These are phyloP conservation scores for Stephanodiscus triporus DNA, from an alignment of 108 stramenopile species.

Conservation along the genomic window DNA sequence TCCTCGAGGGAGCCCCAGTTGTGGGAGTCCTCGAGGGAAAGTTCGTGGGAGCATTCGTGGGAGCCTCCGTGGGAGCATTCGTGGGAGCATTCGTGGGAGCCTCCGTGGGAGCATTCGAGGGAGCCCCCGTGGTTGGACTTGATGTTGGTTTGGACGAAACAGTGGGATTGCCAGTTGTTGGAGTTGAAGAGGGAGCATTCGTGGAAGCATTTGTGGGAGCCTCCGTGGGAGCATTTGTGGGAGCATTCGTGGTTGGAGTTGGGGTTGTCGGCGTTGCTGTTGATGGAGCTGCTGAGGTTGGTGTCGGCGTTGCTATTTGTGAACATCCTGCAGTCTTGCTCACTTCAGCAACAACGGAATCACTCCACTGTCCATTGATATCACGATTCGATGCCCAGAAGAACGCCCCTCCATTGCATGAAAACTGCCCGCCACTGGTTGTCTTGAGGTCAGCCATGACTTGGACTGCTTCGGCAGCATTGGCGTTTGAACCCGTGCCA, in stretches of 20 bases:
- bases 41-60: background rate
- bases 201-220: too few species aligned
- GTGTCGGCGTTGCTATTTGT: too few species aligned
- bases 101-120: too few species aligned
- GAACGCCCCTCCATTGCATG: conserved; percentile 66
- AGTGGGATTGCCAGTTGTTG: too few species aligned
- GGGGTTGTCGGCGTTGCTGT: background rate
- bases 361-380: conserved; percentile 44
- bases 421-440: conserved; percentile 23
- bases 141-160: too few species aligned
- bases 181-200: too few species aligned
- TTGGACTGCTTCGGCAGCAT: conserved; percentile 45
- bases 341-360: conserved; percentile 19
- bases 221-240: background rate
- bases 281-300: too few species aligned
- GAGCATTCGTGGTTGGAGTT: background rate
- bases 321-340: conserved; percentile 26
- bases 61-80: background rate
- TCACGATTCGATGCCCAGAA: conserved; percentile 55
- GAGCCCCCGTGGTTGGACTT: too few species aligned
- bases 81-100: background rate
- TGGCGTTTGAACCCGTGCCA: conserved; percentile 42
- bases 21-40: background rate
- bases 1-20: background rate
- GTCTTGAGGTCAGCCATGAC: conserved; percentile 44